These are phyloP conservation scores for Debaryomyces maramus DNA, from an alignment of 805 yeast genomes.

Conservation along the genomic window DNA sequence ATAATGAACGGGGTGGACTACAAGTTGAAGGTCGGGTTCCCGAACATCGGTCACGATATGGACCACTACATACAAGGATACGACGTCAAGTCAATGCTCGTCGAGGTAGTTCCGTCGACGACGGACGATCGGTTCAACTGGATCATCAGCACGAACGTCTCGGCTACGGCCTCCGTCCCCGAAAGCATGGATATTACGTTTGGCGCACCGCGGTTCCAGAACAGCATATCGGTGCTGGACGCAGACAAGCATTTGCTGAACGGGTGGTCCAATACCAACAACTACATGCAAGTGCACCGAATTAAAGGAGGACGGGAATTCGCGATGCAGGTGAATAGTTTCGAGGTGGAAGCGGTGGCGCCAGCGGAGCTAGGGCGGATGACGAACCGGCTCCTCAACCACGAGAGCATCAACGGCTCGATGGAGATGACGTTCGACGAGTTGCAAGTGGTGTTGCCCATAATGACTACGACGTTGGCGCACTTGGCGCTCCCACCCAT, in stretches of 20 bases:
- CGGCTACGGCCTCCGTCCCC: conserved; percentile 2
- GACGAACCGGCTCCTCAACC: conserved; percentile 12
- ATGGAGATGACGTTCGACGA: conserved; percentile 15
- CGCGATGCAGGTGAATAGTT: conserved; percentile 7
- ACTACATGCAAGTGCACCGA: conserved; percentile 3
- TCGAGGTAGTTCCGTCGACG: background rate
- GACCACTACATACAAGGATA: background rate
- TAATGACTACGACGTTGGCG: background rate
- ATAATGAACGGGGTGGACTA: conserved; percentile 13
- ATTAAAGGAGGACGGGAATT: conserved; percentile 3
- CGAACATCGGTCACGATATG: conserved; percentile 6
- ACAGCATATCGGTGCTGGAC: conserved; percentile 8
- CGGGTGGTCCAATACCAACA: conserved; percentile 11
- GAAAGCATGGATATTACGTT: conserved; percentile 1
- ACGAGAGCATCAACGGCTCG: conserved; percentile 1
- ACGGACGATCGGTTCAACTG: background rate
- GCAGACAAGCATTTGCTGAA: conserved; percentile 4
- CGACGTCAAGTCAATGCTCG: background rate
- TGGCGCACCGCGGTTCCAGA: conserved; percentile 6
- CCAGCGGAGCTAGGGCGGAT: conserved; percentile 16
- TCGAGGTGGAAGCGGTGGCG: conserved; percentile 11
- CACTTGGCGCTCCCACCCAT: background rate
- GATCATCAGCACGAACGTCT: conserved; percentile 4
- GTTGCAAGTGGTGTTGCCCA: conserved; percentile 12
- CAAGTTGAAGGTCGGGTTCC: conserved; percentile 15